A percentile compares a stretch with the other conserved stretches of the same genome.
These are phyloP conservation scores for Wickerhamomyces chambardii DNA, from an alignment of 805 yeast genomes.

Conservation along the genomic window DNA sequence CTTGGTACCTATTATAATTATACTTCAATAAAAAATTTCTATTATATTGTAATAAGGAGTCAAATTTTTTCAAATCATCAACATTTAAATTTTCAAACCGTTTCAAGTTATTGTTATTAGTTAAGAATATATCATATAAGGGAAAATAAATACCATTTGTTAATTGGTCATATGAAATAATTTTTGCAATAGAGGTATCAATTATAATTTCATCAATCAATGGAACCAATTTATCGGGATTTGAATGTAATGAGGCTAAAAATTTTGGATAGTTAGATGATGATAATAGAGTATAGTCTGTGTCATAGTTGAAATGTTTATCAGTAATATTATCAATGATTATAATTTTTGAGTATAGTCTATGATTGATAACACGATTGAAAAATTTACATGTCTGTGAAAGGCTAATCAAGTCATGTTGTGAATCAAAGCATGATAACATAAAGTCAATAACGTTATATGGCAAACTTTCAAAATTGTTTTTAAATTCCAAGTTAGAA, in stretches of 20 bases:
- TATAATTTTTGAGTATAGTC: slow-evolving; percentile 16
- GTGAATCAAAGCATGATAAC: slow-evolving; percentile 17
- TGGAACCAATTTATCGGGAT: slow-evolving; percentile 12
- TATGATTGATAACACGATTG: slow-evolving; percentile 15
- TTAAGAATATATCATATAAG: slow-evolving; percentile 17
- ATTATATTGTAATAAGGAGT: slow-evolving; percentile 14
- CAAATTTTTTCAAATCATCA: slow-evolving; percentile 17
- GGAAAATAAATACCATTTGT: slow-evolving; percentile 13
- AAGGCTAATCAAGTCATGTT: slow-evolving; percentile 16
- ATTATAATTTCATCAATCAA: slow-evolving; percentile 16
- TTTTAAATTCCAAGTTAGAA: slow-evolving; percentile 2
- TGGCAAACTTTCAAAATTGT: slow-evolving; percentile 19
- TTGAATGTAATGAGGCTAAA: slow-evolving; percentile 17
- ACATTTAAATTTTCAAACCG: slow-evolving; percentile 15
- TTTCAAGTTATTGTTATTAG: slow-evolving; percentile 15
- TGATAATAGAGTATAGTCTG: slow-evolving; percentile 15
- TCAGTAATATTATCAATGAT: slow-evolving; percentile 15
- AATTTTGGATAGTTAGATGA: slow-evolving; percentile 16
- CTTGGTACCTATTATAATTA: slow-evolving; percentile 16
- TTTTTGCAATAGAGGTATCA: slow-evolving; percentile 12
- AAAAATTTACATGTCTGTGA: slow-evolving; percentile 16
- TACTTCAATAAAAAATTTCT: slow-evolving; percentile 15
- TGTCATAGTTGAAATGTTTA: slow-evolving; percentile 12
- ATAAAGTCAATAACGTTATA: slow-evolving; percentile 18
- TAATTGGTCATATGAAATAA: slow-evolving; percentile 14